A percentile compares a stretch with the other conserved stretches of the same genome.
Conservation (phyloP, 164 flowering plant genomes). For the Sextonia rubra region DNA sequence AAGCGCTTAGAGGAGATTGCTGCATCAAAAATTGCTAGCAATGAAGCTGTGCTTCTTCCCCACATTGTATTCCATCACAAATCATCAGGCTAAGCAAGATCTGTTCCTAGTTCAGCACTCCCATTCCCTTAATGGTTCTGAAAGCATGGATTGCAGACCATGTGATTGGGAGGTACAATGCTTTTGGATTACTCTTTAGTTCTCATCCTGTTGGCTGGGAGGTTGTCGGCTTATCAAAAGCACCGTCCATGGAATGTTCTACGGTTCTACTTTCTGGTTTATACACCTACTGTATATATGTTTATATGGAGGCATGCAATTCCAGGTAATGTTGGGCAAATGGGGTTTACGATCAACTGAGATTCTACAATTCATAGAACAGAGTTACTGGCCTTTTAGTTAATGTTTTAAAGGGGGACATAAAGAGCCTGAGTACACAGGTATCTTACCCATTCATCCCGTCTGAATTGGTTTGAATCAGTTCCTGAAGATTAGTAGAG, state of each 20-base stretch:
- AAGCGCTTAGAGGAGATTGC: conserved; percentile 69
- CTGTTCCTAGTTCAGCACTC: conserved; percentile 6
- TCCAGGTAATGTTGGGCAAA: background rate
- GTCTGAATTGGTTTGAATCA: background rate
- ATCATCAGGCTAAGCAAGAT: conserved; percentile 17
- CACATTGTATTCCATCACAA: conserved; percentile 7
- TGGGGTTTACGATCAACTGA: conserved; percentile 1
- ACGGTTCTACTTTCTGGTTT: conserved; percentile 8
- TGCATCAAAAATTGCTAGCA: conserved; percentile 41
- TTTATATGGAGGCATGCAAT: conserved; percentile 5
- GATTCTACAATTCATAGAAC: background rate
- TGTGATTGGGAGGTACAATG: conserved; percentile 9
- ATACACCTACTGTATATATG: conserved; percentile 23
- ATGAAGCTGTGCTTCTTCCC: conserved; percentile 45
- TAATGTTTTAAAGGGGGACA: background rate
- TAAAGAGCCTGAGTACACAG: conserved; percentile 2
- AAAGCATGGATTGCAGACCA: conserved; percentile 7
- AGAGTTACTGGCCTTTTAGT: background rate
- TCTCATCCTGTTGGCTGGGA: conserved; percentile 9
- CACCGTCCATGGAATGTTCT: conserved; percentile 18
- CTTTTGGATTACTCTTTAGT: conserved; percentile 5
- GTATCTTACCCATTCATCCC: conserved; percentile 5
- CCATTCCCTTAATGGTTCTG: conserved; percentile 10
- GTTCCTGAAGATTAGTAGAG: background rate
- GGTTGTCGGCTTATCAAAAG: conserved; percentile 18